Percentiles rank a stretch among this genome's conserved stretches.
These are phyloP conservation scores for Gossypium lobatum DNA, from an alignment of 441 rosid genomes.

Conservation along the genomic window DNA sequence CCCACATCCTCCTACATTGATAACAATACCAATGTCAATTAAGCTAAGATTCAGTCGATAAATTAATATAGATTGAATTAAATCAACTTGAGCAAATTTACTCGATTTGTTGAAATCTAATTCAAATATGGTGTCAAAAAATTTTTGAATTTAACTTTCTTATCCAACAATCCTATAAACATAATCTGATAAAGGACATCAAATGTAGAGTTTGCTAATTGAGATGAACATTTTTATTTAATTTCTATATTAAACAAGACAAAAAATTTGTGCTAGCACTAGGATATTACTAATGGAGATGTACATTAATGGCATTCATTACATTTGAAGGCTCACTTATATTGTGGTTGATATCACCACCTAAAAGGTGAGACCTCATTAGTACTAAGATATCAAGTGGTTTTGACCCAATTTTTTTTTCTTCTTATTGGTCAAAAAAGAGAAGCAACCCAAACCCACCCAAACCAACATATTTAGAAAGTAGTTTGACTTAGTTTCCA, in stretches of 20 bases:
- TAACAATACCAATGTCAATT: too few species aligned
- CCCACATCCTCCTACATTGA: accelerated
- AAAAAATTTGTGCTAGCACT: not conserved
- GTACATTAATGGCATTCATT: not conserved
- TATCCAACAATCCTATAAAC: too few species aligned
- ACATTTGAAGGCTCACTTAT: not conserved
- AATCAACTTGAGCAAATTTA: too few species aligned
- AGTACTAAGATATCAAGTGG: conserved; percentile 9
- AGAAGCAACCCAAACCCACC: conserved; percentile 12
- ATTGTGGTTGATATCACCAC: conserved; percentile 7
- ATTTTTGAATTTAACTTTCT: too few species aligned
- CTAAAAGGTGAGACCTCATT: not conserved
- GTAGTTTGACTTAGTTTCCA: conserved; percentile 17
- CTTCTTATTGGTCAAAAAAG: conserved; percentile 18
- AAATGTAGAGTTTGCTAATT: too few species aligned
- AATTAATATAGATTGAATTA: too few species aligned
- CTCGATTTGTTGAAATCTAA: too few species aligned
- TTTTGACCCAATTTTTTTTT: conserved; percentile 16
- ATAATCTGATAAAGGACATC: too few species aligned
- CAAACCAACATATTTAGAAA: conserved; percentile 10
- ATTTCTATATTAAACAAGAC: not conserved
- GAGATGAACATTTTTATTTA: not conserved
- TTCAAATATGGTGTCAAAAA: too few species aligned
- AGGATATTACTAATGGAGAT: not conserved
- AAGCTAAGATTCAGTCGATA: too few species aligned